Conservation (phyloP, 176 grass and related monocot genomes). For the Poa pratensis region DNA sequence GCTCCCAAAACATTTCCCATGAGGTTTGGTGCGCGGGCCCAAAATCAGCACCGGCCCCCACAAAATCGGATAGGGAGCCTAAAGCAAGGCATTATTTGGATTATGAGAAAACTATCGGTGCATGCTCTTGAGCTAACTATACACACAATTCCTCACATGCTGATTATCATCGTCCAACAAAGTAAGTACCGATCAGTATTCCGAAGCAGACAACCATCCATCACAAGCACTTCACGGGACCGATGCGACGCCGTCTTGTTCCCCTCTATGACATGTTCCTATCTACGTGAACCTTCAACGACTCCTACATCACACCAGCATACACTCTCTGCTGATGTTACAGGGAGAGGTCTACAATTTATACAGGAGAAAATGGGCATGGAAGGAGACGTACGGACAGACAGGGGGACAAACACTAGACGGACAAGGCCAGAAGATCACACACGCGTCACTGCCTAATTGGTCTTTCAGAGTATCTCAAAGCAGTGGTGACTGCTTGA, state of each 20-base stretch:
- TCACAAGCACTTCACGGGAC: neutral
- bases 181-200: too few relatives aligned
- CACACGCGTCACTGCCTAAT: neutral
- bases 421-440: neutral
- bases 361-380: neutral
- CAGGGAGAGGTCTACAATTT: neutral
- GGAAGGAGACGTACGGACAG: neutral
- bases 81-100: slow-evolving; percentile 48
- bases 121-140: neutral
- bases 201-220: slow-evolving; percentile 16
- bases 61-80: neutral
- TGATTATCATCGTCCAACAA: neutral
- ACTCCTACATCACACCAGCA: neutral
- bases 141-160: slow-evolving; percentile 2
- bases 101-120: slow-evolving; percentile 24
- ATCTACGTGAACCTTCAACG: neutral
- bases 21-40: slow-evolving; percentile 45
- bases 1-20: slow-evolving; percentile 28
- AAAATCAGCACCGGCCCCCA: slow-evolving; percentile 41
- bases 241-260: slow-evolving; percentile 44
- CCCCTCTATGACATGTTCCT: neutral
- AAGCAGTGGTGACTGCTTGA: neutral
- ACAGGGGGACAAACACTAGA: neutral
- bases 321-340: neutral
- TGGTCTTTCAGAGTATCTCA: neutral